Base-by-base conservation (phyloP, 768 basidiomycete genomes). In the Mycena chlorophos region DNA sequence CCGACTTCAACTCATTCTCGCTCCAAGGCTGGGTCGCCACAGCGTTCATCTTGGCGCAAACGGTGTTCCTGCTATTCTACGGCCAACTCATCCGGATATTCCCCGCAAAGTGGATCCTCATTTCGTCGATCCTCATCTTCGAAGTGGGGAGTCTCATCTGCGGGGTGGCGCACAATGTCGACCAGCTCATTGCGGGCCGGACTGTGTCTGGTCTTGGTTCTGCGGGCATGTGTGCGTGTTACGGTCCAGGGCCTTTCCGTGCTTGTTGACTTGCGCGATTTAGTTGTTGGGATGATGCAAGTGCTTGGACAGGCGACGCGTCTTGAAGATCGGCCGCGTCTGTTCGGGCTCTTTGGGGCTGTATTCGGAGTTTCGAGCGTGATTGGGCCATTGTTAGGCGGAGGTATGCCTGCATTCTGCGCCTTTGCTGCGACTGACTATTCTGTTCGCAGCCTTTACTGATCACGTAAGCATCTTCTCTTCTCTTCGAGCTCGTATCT, bases 101-200 rank as follows among this genome's bases (percentile, higher is more conserved):
- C 27, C 43, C 57, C 22, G 30, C 52, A 0, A 54, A 54, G 31
- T 54, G 62, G 39, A 65, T 70, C 19, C 57, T 62, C 3, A 8
- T 58, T 17, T 31, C 52, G 3, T 14, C 48, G 1, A 51, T 58
- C 29, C 19, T 20, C n/a, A 56, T 79, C 51, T 79, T 79, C 59
- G 79, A 80, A 54, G 55, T 76, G 19, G 79, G 79, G 2, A 72
- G 69, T 4, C 55, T 74, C 10, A 59, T 77, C 34, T 78, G 75
- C 60, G 79, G 72, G 23, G 63, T 69, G 13, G 57, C 65, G 14
- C 58, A 54, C 4, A 63, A 55, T 49, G 59, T 71, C 27, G 58
- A 65, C 49, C 52, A 66, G 29, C 54, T 75, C 17, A 74, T 75
- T 45, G 67, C 76, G 37, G 78, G 78, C 13, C 64, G 78, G 13